These are phyloP conservation scores for Cladosporium phlei DNA, from an alignment of 2,329 filamentous ascomycete genomes.

Conservation along the genomic window DNA sequence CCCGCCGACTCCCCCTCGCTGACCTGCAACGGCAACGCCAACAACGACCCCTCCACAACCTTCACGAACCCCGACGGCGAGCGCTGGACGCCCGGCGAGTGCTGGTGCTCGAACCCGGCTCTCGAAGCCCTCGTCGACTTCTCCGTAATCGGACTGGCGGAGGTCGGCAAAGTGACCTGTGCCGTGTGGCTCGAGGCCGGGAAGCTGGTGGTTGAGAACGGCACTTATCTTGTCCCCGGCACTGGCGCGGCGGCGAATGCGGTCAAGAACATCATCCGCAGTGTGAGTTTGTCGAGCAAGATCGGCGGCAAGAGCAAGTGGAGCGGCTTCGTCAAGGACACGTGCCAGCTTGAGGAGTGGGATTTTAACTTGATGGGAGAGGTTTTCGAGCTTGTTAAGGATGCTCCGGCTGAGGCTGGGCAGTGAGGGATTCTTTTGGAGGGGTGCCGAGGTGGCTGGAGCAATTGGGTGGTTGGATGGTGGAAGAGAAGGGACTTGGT, in stretches of 20 bases:
- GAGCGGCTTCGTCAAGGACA: background rate
- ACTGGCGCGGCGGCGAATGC: conserved; percentile 2
- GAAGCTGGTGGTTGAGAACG: background rate
- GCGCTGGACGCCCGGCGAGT: conserved; percentile 1
- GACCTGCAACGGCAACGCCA: background rate
- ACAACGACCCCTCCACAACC: background rate
- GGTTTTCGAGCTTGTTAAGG: no score
- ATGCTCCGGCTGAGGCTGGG: no score
- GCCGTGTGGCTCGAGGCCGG: conserved; percentile 6
- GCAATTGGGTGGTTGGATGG: no score
- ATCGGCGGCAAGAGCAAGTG: conserved; percentile 5
- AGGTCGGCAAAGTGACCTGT: background rate
- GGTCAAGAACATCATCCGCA: conserved; percentile 3
- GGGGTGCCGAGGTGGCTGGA: no score
- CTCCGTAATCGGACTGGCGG: conserved; percentile 1
- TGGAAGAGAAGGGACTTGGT: no score
- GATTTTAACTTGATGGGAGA: no score
- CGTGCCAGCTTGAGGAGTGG: conserved; percentile 2
- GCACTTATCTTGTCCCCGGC: background rate
- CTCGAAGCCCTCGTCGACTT: conserved; percentile 1
- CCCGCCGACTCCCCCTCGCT: background rate
- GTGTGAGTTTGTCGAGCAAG: background rate
- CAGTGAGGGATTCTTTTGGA: no score
- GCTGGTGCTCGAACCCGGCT: background rate
- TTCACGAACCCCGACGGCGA: conserved; percentile 5